A percentile compares a stretch with the other conserved stretches of the same genome.
phyloP scores from a whole-genome alignment of 2,329 filamentous ascomycete species.

The Sporothrix dimorphospora region DNA sequence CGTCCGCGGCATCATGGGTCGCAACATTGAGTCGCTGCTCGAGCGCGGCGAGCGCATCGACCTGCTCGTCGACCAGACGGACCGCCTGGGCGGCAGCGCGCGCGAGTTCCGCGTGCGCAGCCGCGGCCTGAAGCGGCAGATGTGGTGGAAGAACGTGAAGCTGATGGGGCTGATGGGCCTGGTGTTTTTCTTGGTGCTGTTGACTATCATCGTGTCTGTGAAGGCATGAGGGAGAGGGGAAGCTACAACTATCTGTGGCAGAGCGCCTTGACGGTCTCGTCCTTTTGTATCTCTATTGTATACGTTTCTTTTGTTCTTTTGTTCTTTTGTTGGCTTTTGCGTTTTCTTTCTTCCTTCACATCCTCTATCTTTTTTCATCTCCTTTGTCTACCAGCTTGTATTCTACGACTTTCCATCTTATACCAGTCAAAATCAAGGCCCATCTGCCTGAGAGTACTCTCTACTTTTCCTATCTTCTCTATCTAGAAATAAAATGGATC shows the following conservation, averaged over 20 bases:
- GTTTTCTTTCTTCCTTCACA: neutral
- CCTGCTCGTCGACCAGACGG: slow-evolving; percentile 93
- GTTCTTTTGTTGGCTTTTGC: neutral
- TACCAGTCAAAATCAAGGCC: neutral
- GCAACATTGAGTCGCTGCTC: slow-evolving; percentile 88
- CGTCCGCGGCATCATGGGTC: slow-evolving; percentile 89
- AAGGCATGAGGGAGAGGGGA: slow-evolving; percentile 40
- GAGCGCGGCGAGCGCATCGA: slow-evolving; percentile 93
- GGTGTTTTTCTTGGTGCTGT: slow-evolving; percentile 64
- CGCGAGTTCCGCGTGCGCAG: slow-evolving; percentile 88
- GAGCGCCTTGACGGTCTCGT: too few species aligned
- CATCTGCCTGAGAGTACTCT: neutral
- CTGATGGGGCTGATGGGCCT: slow-evolving; percentile 79
- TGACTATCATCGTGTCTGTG: slow-evolving; percentile 58
- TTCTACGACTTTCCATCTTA: neutral
- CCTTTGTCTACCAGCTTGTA: neutral
- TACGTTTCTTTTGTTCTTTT: neutral
- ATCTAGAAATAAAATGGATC: neutral
- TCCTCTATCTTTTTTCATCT: neutral
- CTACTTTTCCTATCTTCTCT: neutral
- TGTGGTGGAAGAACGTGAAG: slow-evolving; percentile 99
- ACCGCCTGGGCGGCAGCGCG: slow-evolving; percentile 83
- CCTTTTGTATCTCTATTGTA: neutral
- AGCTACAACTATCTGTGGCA: too few species aligned
- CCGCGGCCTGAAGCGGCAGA: slow-evolving; percentile 81